Evolutionary conservation across 2,329 filamentous ascomycete species (phyloP), one percentile per base, ranked within the genome.

Genomic region (Monilinia laxa): DNA sequence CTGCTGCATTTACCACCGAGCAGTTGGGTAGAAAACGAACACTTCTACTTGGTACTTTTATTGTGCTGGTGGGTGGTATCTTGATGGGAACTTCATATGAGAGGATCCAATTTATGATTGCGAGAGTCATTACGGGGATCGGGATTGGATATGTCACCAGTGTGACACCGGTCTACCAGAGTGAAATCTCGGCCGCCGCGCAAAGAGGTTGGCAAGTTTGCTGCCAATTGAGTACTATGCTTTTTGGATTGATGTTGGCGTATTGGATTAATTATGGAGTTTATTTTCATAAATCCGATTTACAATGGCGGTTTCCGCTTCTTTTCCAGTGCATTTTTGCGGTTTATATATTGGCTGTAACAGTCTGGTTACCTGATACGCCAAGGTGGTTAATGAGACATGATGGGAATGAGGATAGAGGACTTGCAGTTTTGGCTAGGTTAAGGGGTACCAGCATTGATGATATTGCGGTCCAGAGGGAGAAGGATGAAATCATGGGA

Each of bases 321-420:
- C 51, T 53, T 31, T 53, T 31, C 10, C 49, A 52, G 9, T 53
- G 51, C 74, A 77, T 94, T 56, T 97, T 97, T 92, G 94, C 93
- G 49, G 84, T 85, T 55, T 81, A 97, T 62, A 85, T 97, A 42
- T 92, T 87, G 9, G 68, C 91, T 55, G 93, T 94, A 64, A 96
- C 92, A 76, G 81, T 96, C 74, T 82, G 97, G 71, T 96, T 97
- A 74, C 93, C 94, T 72, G 93, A 98, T 80, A 97, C 93, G 20
- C 94, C 94, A 47, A 89, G 93, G 80, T 98, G 94, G 94, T 86
- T 98, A 10, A 83, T 97, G 53, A 93, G 97, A 76, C 96, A 96
- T 75, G 93, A 97, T 74, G 90, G 96, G 74, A 93, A 97, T 75
- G 94, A 97, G 77, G 93, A 97, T 77, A 93, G 93, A 68, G 96